phyloP scores from a whole-genome alignment of 1,284 basidiomycete genomes.

The Nidula niveotomentosa region DNA sequence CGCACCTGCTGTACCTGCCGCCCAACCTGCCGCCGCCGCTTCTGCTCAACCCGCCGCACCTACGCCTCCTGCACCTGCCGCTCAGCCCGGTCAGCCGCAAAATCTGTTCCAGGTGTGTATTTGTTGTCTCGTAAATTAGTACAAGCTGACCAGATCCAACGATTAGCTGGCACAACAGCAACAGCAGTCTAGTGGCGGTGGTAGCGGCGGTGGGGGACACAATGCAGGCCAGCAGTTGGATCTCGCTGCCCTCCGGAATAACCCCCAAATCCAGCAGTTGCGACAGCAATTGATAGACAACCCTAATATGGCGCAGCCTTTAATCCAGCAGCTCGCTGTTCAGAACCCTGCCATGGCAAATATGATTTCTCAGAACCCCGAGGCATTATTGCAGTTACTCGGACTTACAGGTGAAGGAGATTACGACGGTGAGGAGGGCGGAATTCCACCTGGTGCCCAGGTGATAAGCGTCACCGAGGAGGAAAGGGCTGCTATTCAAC shows the following conservation, averaged over 20 bases:
- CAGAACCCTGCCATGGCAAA: conserved; percentile 78
- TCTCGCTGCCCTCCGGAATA: conserved; percentile 55
- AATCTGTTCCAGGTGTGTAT: conserved; percentile 76
- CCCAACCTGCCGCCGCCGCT: conserved; percentile 30
- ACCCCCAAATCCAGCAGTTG: conserved; percentile 66
- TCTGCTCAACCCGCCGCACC: conserved; percentile 23
- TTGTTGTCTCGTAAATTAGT: too few species aligned
- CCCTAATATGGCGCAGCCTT: conserved; percentile 74
- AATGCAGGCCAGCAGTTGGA: conserved; percentile 41
- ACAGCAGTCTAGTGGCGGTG: conserved; percentile 26
- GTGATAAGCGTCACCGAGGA: conserved; percentile 81
- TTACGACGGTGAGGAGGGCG: conserved; percentile 42
- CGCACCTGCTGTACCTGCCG: conserved; percentile 21
- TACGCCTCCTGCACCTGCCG: conserved; percentile 32
- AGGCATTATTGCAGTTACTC: conserved; percentile 66
- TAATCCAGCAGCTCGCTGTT: conserved; percentile 81
- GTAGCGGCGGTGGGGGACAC: conserved; percentile 21
- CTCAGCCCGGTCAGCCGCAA: conserved; percentile 45
- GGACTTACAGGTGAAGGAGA: conserved; percentile 43
- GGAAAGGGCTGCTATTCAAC: conserved; percentile 83
- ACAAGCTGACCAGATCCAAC: too few species aligned
- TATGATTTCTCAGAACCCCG: conserved; percentile 67
- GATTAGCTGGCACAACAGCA: conserved; percentile 68
- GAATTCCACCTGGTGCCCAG: conserved; percentile 60
- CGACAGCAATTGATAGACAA: conserved; percentile 75